Percentiles rank a stretch among this genome's conserved stretches.
Conservation (phyloP, 331 rosid genomes). For the Malus hybrid region DNA sequence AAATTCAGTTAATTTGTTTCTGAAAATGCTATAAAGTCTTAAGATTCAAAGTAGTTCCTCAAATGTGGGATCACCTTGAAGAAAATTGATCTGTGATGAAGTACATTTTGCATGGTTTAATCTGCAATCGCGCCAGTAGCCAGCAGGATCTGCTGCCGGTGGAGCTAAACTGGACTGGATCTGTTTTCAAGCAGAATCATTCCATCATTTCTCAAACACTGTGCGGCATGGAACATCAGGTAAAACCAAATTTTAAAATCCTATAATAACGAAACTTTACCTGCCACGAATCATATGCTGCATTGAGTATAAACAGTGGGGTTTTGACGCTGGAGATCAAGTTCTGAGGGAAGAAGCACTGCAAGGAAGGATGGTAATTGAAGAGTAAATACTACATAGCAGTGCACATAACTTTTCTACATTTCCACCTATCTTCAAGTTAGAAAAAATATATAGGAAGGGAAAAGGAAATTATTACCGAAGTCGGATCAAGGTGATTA, state of each 20-base stretch:
- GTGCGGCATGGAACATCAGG: background rate
- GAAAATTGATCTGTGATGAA: conserved; percentile 59
- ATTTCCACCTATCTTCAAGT: background rate
- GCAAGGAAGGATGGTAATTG: conserved; percentile 10
- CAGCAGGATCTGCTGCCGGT: conserved; percentile 80
- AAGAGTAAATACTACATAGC: background rate
- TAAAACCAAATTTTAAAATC: background rate
- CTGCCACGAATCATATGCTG: conserved; percentile 98
- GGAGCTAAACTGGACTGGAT: conserved; percentile 89
- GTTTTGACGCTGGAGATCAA: conserved; percentile 56
- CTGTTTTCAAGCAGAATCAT: conserved; percentile 36
- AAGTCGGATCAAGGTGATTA: conserved; percentile 67
- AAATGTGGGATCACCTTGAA: conserved; percentile 50
- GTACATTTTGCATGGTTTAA: conserved; percentile 70
- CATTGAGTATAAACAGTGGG: conserved; percentile 78
- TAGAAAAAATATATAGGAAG: background rate
- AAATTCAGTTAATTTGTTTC: background rate
- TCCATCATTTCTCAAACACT: background rate
- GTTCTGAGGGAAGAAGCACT: conserved; percentile 98
- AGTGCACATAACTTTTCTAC: background rate
- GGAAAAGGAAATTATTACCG: conserved; percentile 36
- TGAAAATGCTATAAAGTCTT: background rate
- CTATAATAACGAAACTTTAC: conserved; percentile 24
- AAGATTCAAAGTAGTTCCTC: background rate
- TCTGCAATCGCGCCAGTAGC: conserved; percentile 84